Conservation (phyloP, 2,329 filamentous ascomycete genomes). For the Raffaelea ambrosiae region DNA sequence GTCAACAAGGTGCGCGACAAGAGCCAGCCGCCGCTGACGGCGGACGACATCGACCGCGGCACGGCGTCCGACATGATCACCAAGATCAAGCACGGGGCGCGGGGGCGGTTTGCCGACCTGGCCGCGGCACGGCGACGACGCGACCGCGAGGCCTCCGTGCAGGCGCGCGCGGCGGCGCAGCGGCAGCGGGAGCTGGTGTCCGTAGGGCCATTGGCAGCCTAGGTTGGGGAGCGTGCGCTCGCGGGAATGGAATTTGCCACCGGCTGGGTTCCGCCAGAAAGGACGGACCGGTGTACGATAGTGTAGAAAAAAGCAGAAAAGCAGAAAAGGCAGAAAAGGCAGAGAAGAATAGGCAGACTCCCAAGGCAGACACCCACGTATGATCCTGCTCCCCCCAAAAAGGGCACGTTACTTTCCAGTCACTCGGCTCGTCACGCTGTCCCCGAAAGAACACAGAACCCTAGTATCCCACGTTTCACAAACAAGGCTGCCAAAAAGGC, state of each 20-base stretch:
- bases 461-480: too few relatives aligned
- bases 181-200: slow-evolving; percentile 41
- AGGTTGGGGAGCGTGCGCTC: background rate
- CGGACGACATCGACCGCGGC: slow-evolving; percentile 62
- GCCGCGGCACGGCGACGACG: slow-evolving; percentile 43
- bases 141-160: slow-evolving; percentile 25
- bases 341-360: too few relatives aligned
- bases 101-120: slow-evolving; percentile 48
- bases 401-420: too few relatives aligned
- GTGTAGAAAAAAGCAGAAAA: too few relatives aligned
- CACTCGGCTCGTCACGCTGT: too few relatives aligned
- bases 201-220: slow-evolving; percentile 37
- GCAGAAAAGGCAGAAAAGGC: too few relatives aligned
- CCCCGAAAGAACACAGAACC: too few relatives aligned
- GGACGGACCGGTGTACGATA: background rate
- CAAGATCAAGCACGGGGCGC: slow-evolving; percentile 77
- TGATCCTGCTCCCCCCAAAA: too few relatives aligned
- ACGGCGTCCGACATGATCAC: slow-evolving; percentile 86
- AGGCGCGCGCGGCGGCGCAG: slow-evolving; percentile 29
- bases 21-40: slow-evolving; percentile 40
- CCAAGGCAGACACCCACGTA: too few relatives aligned
- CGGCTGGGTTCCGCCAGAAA: background rate
- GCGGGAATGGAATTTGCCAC: background rate
- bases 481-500: too few relatives aligned
- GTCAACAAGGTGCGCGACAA: slow-evolving; percentile 57